These are phyloP conservation scores for Platanus orientalis DNA, from an alignment of 164 flowering plant species.

Conservation along the genomic window DNA sequence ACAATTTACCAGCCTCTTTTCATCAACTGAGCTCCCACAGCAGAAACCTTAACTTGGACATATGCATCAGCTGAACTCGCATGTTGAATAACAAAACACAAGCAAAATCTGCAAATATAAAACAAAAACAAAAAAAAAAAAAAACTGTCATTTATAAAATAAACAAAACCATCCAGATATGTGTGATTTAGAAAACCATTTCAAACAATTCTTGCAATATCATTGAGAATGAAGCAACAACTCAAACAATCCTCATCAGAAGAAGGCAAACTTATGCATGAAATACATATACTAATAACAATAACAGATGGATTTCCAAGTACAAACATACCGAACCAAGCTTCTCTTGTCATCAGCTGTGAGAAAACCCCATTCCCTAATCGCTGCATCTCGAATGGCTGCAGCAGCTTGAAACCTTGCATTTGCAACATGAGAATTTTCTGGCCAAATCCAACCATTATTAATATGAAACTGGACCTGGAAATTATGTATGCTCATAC, in stretches of 20 bases:
- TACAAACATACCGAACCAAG: conserved; percentile 56
- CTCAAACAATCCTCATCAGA: not conserved
- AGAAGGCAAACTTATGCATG: not conserved
- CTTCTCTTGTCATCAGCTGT: conserved; percentile 54
- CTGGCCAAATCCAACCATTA: conserved; percentile 35
- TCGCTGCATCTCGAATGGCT: conserved; percentile 82
- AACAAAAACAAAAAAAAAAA: not conserved
- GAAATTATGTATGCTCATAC: not conserved
- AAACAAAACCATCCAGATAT: too few species aligned
- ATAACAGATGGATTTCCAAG: not conserved
- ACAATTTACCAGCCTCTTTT: conserved; percentile 91
- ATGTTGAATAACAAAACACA: conserved; percentile 64
- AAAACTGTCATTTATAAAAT: too few species aligned
- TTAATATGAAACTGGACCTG: not conserved
- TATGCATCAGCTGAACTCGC: conserved; percentile 78
- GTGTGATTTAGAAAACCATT: not conserved
- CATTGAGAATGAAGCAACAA: not conserved
- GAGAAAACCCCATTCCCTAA: conserved; percentile 85
- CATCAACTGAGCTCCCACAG: conserved; percentile 92
- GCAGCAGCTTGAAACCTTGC: conserved; percentile 97
- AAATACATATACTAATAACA: not conserved
- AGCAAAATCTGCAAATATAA: conserved; percentile 62
- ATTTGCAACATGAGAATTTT: conserved; percentile 75
- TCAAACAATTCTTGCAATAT: not conserved
- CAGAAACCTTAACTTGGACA: conserved; percentile 82